Base-by-base conservation (phyloP, 1,284 basidiomycete genomes). In the Sporisorium sorghi region DNA sequence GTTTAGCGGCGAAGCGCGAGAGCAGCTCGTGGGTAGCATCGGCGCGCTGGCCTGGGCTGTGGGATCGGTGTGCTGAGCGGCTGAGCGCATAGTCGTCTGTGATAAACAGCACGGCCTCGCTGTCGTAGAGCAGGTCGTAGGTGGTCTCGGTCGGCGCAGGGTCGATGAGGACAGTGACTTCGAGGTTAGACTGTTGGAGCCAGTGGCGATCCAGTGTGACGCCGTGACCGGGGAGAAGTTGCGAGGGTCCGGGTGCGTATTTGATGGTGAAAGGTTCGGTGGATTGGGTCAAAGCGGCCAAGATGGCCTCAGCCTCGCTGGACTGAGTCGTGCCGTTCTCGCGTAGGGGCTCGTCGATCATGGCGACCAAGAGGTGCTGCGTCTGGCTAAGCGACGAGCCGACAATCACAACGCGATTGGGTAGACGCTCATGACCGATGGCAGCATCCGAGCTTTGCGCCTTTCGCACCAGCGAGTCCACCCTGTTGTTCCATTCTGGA, bases 281-380 rank as follows among this genome's bases (percentile, higher is more conserved):
- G 0, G 58, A 21, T 6, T 28, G n/a, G 2, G 37, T n/a, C 8
- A 71, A 26, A 14, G 52, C 47, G 11, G 43, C 40, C 37, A 53
- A 30, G 28, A 71, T 21, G 11, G 39, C 8, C 21, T 59, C 43
- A 5, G 64, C 59, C 5, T 66, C 62, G 43, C 60, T 48, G 23
- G 23, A 46, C 14, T 35, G 47, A 12, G 42, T 5, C 9, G 32
- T 28, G 11, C 61, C 39, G 26, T 51, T 46, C 15, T 80, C 76
- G 19, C 72, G 72, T 4, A 76, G 73, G 7, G 76, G 78, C 55
- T 80, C 78, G 30, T 68, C 62, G 23, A 76, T 56, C 46, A 80
- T 58, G 17, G 65, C 50, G 11, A 47, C 35, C 42, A 74, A 21
- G 46, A 74, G 62, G 24, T 64, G 58, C 23, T 52, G 58, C 15